These are phyloP conservation scores for Botryotinia calthae DNA, from an alignment of 2,329 filamentous ascomycete species.

Conservation along the genomic window DNA sequence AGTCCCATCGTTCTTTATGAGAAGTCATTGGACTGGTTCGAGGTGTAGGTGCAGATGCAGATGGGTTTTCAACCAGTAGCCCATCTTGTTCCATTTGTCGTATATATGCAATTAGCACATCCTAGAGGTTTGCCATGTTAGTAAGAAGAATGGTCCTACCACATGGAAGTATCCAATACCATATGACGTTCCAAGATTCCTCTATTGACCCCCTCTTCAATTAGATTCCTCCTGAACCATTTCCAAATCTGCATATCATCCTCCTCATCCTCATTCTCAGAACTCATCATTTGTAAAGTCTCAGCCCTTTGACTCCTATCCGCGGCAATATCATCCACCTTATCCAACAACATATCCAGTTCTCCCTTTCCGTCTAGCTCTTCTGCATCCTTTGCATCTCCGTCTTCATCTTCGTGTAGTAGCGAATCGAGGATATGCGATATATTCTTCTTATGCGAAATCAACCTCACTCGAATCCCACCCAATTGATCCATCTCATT, in stretches of 20 bases:
- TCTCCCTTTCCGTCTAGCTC: constrained; percentile 28
- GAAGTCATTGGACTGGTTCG: constrained; percentile 33
- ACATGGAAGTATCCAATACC: constrained; percentile 41
- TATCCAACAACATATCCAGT: constrained; percentile 57
- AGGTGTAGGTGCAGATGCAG: constrained; percentile 36
- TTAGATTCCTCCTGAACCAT: constrained; percentile 56
- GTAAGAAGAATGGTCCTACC: constrained; percentile 7
- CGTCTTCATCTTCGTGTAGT: constrained; percentile 45
- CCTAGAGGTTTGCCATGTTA: constrained; percentile 42
- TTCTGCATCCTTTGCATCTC: constrained; percentile 28
- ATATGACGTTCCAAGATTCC: constrained; percentile 56
- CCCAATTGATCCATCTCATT: constrained; percentile 38
- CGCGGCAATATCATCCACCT: constrained; percentile 56
- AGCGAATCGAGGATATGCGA: constrained; percentile 57
- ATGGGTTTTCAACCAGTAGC: constrained; percentile 48
- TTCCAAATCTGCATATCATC: constrained; percentile 56
- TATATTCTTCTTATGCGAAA: constrained; percentile 52
- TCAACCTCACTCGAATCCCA: constrained; percentile 44
- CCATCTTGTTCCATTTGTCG: constrained; percentile 57
- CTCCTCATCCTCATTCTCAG: constrained; percentile 45
- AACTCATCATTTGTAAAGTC: constrained; percentile 37
- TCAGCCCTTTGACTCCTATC: constrained; percentile 47
- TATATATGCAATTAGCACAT: constrained; percentile 59
- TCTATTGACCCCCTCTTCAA: constrained; percentile 56
- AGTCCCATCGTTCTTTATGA: constrained; percentile 33